Conservation (phyloP, 2,329 filamentous ascomycete species). For the Aschersonia sp. region DNA sequence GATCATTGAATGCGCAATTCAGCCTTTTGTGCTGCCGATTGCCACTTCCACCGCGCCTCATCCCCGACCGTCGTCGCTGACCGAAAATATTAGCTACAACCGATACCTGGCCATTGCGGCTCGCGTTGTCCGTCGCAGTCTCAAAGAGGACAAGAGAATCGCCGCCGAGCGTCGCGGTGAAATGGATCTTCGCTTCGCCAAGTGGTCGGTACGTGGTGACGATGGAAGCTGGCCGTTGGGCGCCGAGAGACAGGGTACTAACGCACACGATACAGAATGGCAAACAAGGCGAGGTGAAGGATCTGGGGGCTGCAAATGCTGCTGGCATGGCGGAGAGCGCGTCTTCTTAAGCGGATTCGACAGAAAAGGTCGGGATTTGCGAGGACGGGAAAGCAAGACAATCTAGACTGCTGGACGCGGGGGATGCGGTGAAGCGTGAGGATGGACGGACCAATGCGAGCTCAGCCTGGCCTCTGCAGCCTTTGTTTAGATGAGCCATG, state of each 20-base stretch:
- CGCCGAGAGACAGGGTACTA: slow-evolving; percentile 4
- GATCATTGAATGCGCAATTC: slow-evolving; percentile 4
- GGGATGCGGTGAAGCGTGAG: too few relatives aligned
- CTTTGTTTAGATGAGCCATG: too few relatives aligned
- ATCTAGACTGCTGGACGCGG: too few relatives aligned
- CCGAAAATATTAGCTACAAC: slow-evolving; percentile 69
- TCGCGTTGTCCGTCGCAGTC: slow-evolving; percentile 86
- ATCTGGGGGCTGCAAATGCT: slow-evolving; percentile 45
- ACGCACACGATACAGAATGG: slow-evolving; percentile 55
- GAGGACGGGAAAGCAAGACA: too few relatives aligned
- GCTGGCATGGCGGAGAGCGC: slow-evolving; percentile 22
- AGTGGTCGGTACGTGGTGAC: slow-evolving; percentile 67
- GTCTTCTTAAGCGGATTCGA: slow-evolving; percentile 15
- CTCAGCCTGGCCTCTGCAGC: too few relatives aligned
- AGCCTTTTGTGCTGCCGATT: too few relatives aligned
- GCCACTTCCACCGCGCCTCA: too few relatives aligned
- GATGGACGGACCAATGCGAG: too few relatives aligned
- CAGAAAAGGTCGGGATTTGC: background rate
- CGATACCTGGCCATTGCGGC: slow-evolving; percentile 94
- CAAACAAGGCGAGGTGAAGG: slow-evolving; percentile 82
- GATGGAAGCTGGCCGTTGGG: background rate
- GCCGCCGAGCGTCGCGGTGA: slow-evolving; percentile 78
- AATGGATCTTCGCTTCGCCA: slow-evolving; percentile 78
- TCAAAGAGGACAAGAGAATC: slow-evolving; percentile 91
- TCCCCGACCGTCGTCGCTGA: background rate